These are phyloP conservation scores for Ustilago shanxiensis DNA, from an alignment of 1,284 basidiomycete species.

Conservation along the genomic window DNA sequence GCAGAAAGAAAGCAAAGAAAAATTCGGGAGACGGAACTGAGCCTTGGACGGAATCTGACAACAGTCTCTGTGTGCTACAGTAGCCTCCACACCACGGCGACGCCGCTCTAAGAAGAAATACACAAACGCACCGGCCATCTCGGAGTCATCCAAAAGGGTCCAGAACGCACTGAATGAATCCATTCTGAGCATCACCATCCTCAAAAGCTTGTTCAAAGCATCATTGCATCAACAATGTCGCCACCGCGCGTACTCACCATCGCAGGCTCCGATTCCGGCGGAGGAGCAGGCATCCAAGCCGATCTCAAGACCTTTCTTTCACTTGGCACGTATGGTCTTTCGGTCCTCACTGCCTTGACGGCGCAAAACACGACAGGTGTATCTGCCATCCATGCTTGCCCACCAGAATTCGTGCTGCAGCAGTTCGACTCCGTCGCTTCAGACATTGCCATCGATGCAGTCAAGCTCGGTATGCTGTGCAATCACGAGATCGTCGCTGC, in stretches of 20 bases:
- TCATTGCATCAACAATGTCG: slow-evolving; percentile 19
- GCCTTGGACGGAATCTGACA: not conserved
- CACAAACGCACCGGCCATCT: not conserved
- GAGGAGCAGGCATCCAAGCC: slow-evolving; percentile 87
- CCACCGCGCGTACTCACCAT: slow-evolving; percentile 77
- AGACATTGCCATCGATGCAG: slow-evolving; percentile 80
- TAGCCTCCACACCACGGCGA: slow-evolving; percentile 10
- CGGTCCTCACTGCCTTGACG: slow-evolving; percentile 87
- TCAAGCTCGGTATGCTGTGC: slow-evolving; percentile 93
- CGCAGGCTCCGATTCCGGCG: slow-evolving; percentile 86
- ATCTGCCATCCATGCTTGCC: slow-evolving; percentile 72
- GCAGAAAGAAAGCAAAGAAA: not conserved
- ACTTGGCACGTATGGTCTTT: slow-evolving; percentile 85
- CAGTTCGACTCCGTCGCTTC: slow-evolving; percentile 82
- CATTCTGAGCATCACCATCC: not conserved
- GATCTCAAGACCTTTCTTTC: slow-evolving; percentile 84
- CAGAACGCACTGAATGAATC: too few relatives aligned
- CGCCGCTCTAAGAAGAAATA: slow-evolving; percentile 3
- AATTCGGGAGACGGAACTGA: slow-evolving; percentile 8
- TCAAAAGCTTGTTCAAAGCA: not conserved
- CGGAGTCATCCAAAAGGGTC: not conserved
- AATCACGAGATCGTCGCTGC: slow-evolving; percentile 70
- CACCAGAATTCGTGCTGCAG: slow-evolving; percentile 62
- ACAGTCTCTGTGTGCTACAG: too few relatives aligned
- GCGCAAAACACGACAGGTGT: slow-evolving; percentile 93